phyloP scores from a whole-genome alignment of 768 basidiomycete genomes.

The Cystofilobasidium bisporidii region DNA sequence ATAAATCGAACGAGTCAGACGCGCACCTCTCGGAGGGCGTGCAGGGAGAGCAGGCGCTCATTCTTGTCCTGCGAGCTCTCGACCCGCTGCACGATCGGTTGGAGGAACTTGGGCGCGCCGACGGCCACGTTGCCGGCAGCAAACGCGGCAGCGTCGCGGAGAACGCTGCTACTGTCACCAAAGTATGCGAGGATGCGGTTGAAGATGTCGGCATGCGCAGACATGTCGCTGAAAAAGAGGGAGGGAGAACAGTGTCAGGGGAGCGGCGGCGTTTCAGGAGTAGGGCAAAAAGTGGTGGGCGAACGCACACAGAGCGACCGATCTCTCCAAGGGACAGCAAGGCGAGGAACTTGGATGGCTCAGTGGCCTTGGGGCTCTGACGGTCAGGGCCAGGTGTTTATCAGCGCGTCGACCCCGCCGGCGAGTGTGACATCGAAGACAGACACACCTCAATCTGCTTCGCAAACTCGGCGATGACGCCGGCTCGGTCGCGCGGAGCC shows the following conservation, averaged over 20 bases:
- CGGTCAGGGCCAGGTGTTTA: neutral
- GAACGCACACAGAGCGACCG: slow-evolving; percentile 71
- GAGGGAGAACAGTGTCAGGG: neutral
- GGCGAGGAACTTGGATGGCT: slow-evolving; percentile 64
- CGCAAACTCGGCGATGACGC: slow-evolving; percentile 73
- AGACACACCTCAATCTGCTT: slow-evolving; percentile 64
- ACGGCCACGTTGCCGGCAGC: slow-evolving; percentile 94
- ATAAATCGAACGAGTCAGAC: neutral
- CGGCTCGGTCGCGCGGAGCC: slow-evolving; percentile 61
- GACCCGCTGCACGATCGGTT: slow-evolving; percentile 63
- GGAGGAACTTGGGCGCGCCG: slow-evolving; percentile 79
- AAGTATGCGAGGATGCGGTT: slow-evolving; percentile 50
- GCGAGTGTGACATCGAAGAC: neutral
- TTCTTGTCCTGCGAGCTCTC: slow-evolving; percentile 54
- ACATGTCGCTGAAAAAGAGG: slow-evolving; percentile 63
- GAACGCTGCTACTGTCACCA: slow-evolving; percentile 64
- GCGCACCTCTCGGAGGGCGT: slow-evolving; percentile 81
- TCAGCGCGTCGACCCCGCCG: neutral
- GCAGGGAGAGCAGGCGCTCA: slow-evolving; percentile 73
- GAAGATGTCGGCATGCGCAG: slow-evolving; percentile 50
- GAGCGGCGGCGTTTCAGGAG: neutral
- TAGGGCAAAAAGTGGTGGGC: neutral
- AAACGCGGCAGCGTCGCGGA: slow-evolving; percentile 84
- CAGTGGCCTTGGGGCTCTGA: slow-evolving; percentile 42
- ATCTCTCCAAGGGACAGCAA: slow-evolving; percentile 85